A percentile compares a stretch with the other conserved stretches of the same genome.
phyloP scores from a whole-genome alignment of 805 yeast genomes.

The Candida tallmaniae region DNA sequence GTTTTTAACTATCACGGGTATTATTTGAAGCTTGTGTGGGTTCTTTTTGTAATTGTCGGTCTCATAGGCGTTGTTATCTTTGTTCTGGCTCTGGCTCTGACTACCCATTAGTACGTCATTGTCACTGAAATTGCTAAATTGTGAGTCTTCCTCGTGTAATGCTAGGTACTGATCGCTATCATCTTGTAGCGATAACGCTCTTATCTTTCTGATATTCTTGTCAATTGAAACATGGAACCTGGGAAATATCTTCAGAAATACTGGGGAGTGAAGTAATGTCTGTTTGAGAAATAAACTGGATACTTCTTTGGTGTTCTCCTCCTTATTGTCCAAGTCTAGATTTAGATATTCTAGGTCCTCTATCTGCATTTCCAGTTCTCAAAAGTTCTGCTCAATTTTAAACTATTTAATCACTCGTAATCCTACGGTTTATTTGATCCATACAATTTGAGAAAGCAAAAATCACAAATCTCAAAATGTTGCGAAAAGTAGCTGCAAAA shows the following conservation, averaged over 20 bases:
- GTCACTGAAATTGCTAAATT: conserved; percentile 33
- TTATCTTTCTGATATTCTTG: conserved; percentile 32
- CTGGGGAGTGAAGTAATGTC: conserved; percentile 39
- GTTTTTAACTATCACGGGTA: conserved; percentile 23
- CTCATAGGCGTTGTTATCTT: neutral
- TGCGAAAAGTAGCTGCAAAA: no score
- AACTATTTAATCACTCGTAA: no score
- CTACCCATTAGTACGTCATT: conserved; percentile 15
- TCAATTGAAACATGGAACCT: conserved; percentile 25
- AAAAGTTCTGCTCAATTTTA: no score
- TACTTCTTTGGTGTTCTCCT: conserved; percentile 2
- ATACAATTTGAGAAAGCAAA: no score
- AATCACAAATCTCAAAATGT: no score
- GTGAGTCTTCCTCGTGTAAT: conserved; percentile 34
- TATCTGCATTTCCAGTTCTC: conserved; percentile 6
- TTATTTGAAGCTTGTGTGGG: neutral
- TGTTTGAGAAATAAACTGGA: conserved; percentile 20
- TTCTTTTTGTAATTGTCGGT: neutral
- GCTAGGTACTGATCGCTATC: conserved; percentile 32
- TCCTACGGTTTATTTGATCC: no score
- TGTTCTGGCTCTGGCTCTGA: neutral
- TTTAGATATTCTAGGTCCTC: conserved; percentile 10
- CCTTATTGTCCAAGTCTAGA: conserved; percentile 3
- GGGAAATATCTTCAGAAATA: conserved; percentile 29
- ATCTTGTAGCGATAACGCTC: conserved; percentile 31